A percentile compares a stretch with the other conserved stretches of the same genome.
phyloP scores from a whole-genome alignment of 768 basidiomycete species.

The Auriscalpium orientale region DNA sequence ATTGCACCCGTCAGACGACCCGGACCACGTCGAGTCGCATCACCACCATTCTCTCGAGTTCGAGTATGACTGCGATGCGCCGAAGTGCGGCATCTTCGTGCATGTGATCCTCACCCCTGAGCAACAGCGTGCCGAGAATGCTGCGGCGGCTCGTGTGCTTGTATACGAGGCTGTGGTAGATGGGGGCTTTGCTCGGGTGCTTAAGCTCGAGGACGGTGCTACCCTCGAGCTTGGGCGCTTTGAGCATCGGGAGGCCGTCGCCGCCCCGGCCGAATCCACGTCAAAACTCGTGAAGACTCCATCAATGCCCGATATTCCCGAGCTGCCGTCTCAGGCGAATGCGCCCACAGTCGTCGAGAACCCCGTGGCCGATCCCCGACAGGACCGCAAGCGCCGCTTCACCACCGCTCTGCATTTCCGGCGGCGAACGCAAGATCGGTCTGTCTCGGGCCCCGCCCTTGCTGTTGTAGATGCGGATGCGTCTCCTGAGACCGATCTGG shows the following conservation, averaged over 20 bases:
- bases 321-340: neutral
- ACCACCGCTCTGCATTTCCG: slow-evolving; percentile 57
- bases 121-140: slow-evolving; percentile 42
- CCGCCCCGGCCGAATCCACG: neutral
- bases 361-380: slow-evolving; percentile 17
- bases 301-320: neutral
- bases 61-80: slow-evolving; percentile 86
- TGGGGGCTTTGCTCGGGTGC: slow-evolving; percentile 74
- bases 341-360: slow-evolving; percentile 12
- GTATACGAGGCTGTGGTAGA: slow-evolving; percentile 62
- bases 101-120: slow-evolving; percentile 64
- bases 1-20: slow-evolving; percentile 34
- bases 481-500: slow-evolving; percentile 22
- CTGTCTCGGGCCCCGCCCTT: slow-evolving; percentile 69
- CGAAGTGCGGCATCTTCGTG: slow-evolving; percentile 75
- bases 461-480: slow-evolving; percentile 69
- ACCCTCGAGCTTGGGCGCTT: slow-evolving; percentile 76
- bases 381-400: slow-evolving; percentile 45
- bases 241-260: slow-evolving; percentile 26
- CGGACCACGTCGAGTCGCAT: slow-evolving; percentile 37
- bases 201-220: slow-evolving; percentile 72
- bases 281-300: slow-evolving; percentile 2
- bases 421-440: slow-evolving; percentile 35
- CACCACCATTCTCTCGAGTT: slow-evolving; percentile 81
- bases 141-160: slow-evolving; percentile 35